Evolutionary conservation across 1,139 yeast genomes (phyloP).

Genomic region (Magnusiomyces tetraspermus): DNA sequence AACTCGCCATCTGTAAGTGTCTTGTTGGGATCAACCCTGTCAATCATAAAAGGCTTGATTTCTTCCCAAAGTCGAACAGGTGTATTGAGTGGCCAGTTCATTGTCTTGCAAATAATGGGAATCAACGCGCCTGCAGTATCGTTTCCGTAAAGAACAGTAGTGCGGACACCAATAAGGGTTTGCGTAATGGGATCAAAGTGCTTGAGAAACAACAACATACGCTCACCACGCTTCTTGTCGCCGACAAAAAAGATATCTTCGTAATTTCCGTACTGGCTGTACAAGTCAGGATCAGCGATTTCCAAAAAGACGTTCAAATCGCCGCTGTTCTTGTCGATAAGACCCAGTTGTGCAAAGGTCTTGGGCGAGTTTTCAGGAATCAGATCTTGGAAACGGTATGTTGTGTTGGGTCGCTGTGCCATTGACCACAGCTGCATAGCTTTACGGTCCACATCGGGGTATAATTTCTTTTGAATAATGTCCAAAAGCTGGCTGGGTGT

Average conservation of each 20-base stretch:
- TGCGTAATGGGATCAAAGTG: slow-evolving; percentile 53
- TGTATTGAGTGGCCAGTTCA: slow-evolving; percentile 39
- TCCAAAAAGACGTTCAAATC: neutral
- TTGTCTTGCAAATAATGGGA: slow-evolving; percentile 37
- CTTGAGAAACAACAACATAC: slow-evolving; percentile 54
- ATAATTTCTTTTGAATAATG: slow-evolving; percentile 39
- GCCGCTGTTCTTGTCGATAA: slow-evolving; percentile 19
- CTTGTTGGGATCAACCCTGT: slow-evolving; percentile 36
- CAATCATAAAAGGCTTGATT: slow-evolving; percentile 54
- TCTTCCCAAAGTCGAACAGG: slow-evolving; percentile 57
- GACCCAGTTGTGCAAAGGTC: slow-evolving; percentile 40
- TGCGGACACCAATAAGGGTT: slow-evolving; percentile 52
- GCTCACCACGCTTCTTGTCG: slow-evolving; percentile 15
- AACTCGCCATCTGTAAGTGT: slow-evolving; percentile 59
- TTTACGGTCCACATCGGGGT: slow-evolving; percentile 21
- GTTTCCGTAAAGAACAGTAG: slow-evolving; percentile 46
- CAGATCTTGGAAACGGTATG: slow-evolving; percentile 54
- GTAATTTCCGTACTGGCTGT: neutral
- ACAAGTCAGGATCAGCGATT: neutral
- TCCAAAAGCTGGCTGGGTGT: slow-evolving; percentile 45
- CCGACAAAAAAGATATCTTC: neutral
- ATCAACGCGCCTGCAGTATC: slow-evolving; percentile 40
- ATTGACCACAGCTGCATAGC: slow-evolving; percentile 54
- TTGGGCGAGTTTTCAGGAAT: slow-evolving; percentile 35
- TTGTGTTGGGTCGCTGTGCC: slow-evolving; percentile 62